Percentiles rank a stretch among this genome's conserved stretches.
These are phyloP conservation scores for Capsella rubella DNA, from an alignment of 441 rosid species.

Conservation along the genomic window DNA sequence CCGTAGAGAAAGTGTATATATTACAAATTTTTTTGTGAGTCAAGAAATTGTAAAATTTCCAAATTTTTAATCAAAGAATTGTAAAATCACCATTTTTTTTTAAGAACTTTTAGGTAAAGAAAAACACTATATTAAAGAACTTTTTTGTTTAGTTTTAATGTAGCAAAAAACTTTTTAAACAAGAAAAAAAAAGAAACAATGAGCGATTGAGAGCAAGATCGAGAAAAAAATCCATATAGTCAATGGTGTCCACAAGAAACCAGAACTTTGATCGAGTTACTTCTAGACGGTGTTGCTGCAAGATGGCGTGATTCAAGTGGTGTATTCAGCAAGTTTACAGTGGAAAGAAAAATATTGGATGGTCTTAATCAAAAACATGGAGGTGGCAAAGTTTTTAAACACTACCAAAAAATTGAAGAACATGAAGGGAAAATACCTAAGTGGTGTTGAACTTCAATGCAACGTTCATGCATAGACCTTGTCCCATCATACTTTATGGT, in stretches of 20 bases:
- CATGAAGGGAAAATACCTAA: background rate
- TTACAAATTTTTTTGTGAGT: no score
- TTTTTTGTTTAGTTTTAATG: no score
- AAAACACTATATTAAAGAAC: background rate
- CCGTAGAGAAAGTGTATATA: background rate
- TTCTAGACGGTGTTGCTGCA: background rate
- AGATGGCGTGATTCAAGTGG: background rate
- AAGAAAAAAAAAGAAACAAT: background rate
- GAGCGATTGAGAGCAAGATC: background rate
- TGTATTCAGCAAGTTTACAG: background rate
- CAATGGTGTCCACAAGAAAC: background rate
- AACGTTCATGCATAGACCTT: no score
- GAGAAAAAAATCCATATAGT: background rate
- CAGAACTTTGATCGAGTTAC: background rate
- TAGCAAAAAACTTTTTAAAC: background rate
- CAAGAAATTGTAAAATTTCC: background rate
- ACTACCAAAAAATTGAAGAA: background rate
- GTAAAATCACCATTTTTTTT: background rate
- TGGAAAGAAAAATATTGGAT: background rate
- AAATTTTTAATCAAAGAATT: background rate
- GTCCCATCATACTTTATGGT: no score
- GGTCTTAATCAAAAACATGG: background rate
- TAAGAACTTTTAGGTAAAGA: background rate
- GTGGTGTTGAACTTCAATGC: background rate
- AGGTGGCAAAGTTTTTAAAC: background rate